phyloP scores from a whole-genome alignment of 768 basidiomycete species.

The Pholiota conissans region DNA sequence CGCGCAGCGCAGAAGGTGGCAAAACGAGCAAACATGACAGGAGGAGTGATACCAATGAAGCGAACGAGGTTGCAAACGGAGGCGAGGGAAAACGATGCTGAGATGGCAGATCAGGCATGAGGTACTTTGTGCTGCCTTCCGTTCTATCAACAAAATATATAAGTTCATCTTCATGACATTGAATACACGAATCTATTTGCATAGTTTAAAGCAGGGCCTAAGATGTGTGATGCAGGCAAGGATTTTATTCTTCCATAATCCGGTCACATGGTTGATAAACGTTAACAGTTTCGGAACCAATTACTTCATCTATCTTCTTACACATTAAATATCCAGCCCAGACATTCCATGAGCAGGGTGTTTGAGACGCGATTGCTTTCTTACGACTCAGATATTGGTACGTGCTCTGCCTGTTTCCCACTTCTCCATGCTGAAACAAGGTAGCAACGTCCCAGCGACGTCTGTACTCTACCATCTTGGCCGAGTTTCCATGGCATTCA shows the following conservation, averaged over 20 bases:
- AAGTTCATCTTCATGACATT: too few species aligned
- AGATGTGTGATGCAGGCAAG: too few species aligned
- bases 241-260: too few species aligned
- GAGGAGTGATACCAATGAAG: neutral
- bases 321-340: too few species aligned
- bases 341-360: too few species aligned
- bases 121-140: neutral
- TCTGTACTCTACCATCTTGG: neutral
- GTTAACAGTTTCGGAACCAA: too few species aligned
- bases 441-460: neutral
- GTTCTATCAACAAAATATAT: too few species aligned
- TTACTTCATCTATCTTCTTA: too few species aligned
- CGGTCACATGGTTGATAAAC: too few species aligned
- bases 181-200: too few species aligned
- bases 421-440: neutral
- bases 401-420: neutral
- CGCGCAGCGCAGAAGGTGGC: constrained; percentile 4
- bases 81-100: neutral
- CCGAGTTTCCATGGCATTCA: neutral
- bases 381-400: neutral
- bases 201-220: too few species aligned
- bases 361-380: neutral
- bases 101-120: neutral
- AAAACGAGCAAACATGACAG: neutral
- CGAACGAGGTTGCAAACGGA: neutral